A percentile compares a stretch with the other conserved stretches of the same genome.
Evolutionary conservation across 2,329 filamentous ascomycete genomes (phyloP).

Genomic region (Penicillium fuscoglaucum): DNA sequence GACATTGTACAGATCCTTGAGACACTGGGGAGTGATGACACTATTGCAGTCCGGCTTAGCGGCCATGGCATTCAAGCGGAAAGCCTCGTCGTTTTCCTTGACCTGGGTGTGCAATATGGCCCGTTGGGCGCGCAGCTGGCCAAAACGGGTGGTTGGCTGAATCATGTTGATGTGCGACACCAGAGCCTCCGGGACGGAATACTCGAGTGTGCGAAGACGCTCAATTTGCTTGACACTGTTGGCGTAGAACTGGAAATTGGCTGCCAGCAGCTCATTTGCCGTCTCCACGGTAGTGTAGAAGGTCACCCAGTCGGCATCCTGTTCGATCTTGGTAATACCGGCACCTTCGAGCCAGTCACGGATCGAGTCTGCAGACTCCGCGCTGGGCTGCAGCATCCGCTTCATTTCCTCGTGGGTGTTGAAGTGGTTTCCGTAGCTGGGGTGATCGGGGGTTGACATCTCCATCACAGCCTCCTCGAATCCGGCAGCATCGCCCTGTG

Average conservation of each 20-base stretch:
- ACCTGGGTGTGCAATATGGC: slow-evolving; percentile 28
- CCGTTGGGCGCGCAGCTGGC: slow-evolving; percentile 34
- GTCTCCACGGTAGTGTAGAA: slow-evolving; percentile 38
- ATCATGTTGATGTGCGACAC: slow-evolving; percentile 42
- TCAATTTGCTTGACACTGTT: slow-evolving; percentile 29
- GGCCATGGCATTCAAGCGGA: slow-evolving; percentile 20
- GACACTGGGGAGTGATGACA: slow-evolving; percentile 49
- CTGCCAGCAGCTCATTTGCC: slow-evolving; percentile 41
- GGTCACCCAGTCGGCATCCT: slow-evolving; percentile 43
- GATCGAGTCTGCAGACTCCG: slow-evolving; percentile 43
- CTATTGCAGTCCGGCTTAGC: slow-evolving; percentile 41
- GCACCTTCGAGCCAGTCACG: slow-evolving; percentile 49
- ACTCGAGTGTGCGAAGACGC: slow-evolving; percentile 42
- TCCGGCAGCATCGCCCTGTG: slow-evolving; percentile 35
- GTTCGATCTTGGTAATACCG: slow-evolving; percentile 39
- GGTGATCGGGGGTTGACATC: slow-evolving; percentile 52
- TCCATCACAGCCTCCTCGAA: slow-evolving; percentile 51
- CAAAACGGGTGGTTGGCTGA: slow-evolving; percentile 46
- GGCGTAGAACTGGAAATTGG: slow-evolving; percentile 43
- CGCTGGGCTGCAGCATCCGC: slow-evolving; percentile 49
- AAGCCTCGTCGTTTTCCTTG: slow-evolving; percentile 18
- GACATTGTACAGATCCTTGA: slow-evolving; percentile 51
- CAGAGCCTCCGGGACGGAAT: slow-evolving; percentile 42
- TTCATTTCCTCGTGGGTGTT: slow-evolving; percentile 50
- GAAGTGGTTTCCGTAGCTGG: slow-evolving; percentile 53